Base-by-base conservation (phyloP, 208 protist species). In the Naegleria fowleri region DNA sequence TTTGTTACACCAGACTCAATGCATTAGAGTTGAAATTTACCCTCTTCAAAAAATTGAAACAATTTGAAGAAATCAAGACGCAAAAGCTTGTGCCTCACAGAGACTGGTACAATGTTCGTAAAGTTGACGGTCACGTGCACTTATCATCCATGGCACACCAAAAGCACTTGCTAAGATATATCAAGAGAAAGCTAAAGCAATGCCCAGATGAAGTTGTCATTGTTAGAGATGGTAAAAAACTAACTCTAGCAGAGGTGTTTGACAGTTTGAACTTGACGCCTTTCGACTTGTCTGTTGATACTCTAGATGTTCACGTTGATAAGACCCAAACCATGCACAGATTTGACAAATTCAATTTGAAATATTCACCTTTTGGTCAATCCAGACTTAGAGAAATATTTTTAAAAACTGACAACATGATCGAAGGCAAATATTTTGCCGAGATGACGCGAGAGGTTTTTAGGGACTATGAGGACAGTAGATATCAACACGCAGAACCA, bases 321-420 rank as follows among this genome's bases (percentile, higher is more conserved):
- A 95, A 97, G 90, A 96, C 97, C 85, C 55, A 67, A 67, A 95
- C 98, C 13, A 99, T 98, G 91, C 97, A 99, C 85, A 97, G 98
- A 88, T 99, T 99, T 95, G 99, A 99, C 94, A 98, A 98, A 92
- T 99, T 99, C 94, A 99, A 99, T 93, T 96, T 98, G 94, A 98
- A 98, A 93, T 99, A 99, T 95, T 99, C 99, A 93, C 98, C 98
- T 25, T 96, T 98, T 93, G 98, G 98, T 39, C 96, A 97, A 91
- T 94, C 94, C 29, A 95, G 97, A 83, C 92, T 99, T 36, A 96
- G 98, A 83, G 98, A 97, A 36, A 96, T 99, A 79, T 97, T 99
- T 93, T 95, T 99, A 59, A 99, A 99, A 94, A 99, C 98, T 15
- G 97, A 99, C 93, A 99, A 99, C 95, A 95, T 98, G 90, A 98